Evolutionary conservation across 2,329 filamentous ascomycete genomes (phyloP), one percentile per base, ranked within the genome.

Genomic region (Venturia effusa): DNA sequence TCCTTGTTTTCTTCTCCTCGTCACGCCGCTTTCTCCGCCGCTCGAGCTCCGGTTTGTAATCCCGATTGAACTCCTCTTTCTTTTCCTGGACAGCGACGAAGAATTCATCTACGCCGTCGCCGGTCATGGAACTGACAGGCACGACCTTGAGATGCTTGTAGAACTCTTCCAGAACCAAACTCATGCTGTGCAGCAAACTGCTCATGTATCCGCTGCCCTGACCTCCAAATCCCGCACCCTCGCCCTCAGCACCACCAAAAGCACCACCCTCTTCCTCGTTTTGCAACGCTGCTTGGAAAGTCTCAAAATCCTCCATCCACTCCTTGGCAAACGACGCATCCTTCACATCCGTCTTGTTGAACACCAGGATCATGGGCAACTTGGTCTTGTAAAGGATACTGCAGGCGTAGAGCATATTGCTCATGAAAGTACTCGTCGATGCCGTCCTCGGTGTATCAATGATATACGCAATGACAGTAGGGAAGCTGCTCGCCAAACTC

Each of bases 231-330:
- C 65, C 67, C 19, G 83, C 83, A 51, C 82, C 78, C 19, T 77
- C 76, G 11, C 84, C 87, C 68, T 92, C 91, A 34, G 83, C 81
- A 17, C 88, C 86, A 15, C 89, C 90, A 71, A 92, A 89, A 0
- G 84, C 86, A 57, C 92, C 91, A 8, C 83, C 81, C 64, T 88
- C 86, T 73, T 97, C 90, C 71, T 97, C 94, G 32, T 84, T 79
- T 60, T 85, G 84, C 57, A 99, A 80, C 0, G 95, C 93, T 19
- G 85, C 85, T 74, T 97, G 94, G 78, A 99, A 99, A 0, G 89
- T 86, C 68, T 99, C 94, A 71, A 97, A 99, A 75, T 99, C 93
- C 6, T 92, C 96, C 94, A 99, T 99, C 94, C 95, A 99, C 73
- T 97, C 92, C 77, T 93, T 94, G 1, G 92, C 94, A 71, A 96